These are phyloP conservation scores for Podila clonocystis DNA, from an alignment of 192 early-diverging fungal species.

Conservation along the genomic window DNA sequence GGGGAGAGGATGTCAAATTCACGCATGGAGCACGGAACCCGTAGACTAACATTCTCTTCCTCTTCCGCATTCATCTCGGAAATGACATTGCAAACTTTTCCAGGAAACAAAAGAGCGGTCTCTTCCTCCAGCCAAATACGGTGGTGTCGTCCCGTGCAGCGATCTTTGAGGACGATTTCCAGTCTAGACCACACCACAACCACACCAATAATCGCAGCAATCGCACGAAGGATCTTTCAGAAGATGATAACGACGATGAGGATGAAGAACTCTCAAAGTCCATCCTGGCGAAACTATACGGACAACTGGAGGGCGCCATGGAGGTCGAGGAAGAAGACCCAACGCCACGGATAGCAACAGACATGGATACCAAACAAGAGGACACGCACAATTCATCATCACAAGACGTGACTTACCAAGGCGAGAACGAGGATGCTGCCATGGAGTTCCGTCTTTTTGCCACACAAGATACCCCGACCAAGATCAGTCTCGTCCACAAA, in stretches of 20 bases:
- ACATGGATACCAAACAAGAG: neutral
- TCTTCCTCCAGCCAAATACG: constrained; percentile 36
- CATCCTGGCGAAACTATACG: constrained; percentile 32
- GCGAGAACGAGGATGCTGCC: constrained; percentile 8
- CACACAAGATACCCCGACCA: constrained; percentile 36
- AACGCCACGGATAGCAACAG: neutral
- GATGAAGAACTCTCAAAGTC: constrained; percentile 16
- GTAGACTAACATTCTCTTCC: too few species aligned
- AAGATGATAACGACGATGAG: constrained; percentile 16
- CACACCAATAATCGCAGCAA: neutral
- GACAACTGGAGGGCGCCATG: constrained; percentile 25
- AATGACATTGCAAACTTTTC: too few species aligned
- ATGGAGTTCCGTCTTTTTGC: constrained; percentile 47
- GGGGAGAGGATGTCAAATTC: too few species aligned
- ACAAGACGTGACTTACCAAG: neutral
- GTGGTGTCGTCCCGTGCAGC: constrained; percentile 25
- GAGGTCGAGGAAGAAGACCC: constrained; percentile 24
- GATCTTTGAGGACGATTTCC: constrained; percentile 28
- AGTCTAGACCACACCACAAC: neutral
- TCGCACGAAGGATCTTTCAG: neutral
- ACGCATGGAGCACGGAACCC: too few species aligned
- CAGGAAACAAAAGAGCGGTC: neutral
- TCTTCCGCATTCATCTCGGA: too few species aligned
- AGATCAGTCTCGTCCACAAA: neutral
- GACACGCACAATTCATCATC: neutral